Evolutionary conservation across 768 basidiomycete species (phyloP).

Genomic region (Rhodotorula graminis): DNA sequence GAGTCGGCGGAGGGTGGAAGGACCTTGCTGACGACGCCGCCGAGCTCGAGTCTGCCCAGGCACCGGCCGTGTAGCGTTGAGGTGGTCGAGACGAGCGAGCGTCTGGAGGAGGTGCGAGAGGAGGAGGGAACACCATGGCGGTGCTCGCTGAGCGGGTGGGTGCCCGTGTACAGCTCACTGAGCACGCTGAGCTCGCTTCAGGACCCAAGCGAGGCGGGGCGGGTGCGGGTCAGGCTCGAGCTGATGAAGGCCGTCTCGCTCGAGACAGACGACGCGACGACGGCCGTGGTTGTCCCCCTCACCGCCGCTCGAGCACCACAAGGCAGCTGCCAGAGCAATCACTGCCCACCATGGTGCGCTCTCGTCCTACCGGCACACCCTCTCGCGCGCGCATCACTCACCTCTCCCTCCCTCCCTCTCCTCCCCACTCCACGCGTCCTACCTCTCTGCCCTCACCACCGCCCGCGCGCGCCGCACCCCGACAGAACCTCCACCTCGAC

Average conservation of each 20-base stretch:
- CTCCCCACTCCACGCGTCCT: neutral
- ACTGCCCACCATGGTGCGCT: neutral
- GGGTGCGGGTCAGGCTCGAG: too few species aligned
- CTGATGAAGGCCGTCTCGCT: too few species aligned
- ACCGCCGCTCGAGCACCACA: neutral
- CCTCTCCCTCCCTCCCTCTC: neutral
- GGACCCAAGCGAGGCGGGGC: too few species aligned
- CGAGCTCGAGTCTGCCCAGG: neutral
- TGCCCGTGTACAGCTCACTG: too few species aligned
- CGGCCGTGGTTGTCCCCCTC: neutral
- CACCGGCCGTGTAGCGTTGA: neutral
- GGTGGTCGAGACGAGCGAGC: neutral
- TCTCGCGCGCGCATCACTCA: neutral
- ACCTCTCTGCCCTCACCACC: neutral
- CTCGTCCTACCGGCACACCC: too few species aligned
- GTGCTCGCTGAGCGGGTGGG: too few species aligned
- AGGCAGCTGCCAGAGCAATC: too few species aligned
- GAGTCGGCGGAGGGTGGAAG: neutral
- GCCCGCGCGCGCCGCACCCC: neutral
- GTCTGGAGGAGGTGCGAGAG: too few species aligned
- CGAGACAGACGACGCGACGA: neutral
- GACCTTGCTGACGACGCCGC: neutral
- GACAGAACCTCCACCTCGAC: constrained; percentile 55
- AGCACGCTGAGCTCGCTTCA: too few species aligned
- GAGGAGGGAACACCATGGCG: too few species aligned